Percentiles rank a stretch among this genome's conserved stretches.
Conservation (phyloP, 352 stramenopile genomes). For the Peronospora belbahrii region DNA sequence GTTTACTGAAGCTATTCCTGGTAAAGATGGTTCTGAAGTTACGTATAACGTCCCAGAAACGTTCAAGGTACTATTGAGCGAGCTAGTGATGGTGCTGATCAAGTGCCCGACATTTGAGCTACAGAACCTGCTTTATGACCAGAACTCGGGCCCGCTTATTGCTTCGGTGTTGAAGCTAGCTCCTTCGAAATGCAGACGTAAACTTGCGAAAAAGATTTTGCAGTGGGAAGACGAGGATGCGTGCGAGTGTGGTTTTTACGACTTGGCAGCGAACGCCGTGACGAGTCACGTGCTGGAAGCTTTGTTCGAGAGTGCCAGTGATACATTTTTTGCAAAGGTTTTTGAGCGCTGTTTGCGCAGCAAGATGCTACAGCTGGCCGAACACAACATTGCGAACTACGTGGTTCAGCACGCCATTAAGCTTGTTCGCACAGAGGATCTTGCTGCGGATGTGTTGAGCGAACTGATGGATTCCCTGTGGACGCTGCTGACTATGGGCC, state of each 20-base stretch:
- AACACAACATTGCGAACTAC: constrained; percentile 77
- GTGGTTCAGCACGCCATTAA: constrained; percentile 72
- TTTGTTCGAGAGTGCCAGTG: constrained; percentile 44
- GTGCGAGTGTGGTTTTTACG: constrained; percentile 48
- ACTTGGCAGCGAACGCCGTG: constrained; percentile 62
- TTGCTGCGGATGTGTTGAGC: constrained; percentile 44
- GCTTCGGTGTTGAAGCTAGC: constrained; percentile 54
- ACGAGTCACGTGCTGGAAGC: constrained; percentile 74
- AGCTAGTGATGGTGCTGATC: constrained; percentile 47
- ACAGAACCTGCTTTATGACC: constrained; percentile 59
- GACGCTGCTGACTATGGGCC: constrained; percentile 65
- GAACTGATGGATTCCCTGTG: constrained; percentile 56
- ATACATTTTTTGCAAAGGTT: constrained; percentile 61
- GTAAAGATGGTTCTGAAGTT: constrained; percentile 32
- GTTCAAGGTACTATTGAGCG: constrained; percentile 54
- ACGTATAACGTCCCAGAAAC: constrained; percentile 41
- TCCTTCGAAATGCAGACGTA: constrained; percentile 36
- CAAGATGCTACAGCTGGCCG: constrained; percentile 57
- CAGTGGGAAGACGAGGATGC: constrained; percentile 59
- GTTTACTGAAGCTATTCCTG: constrained; percentile 36
- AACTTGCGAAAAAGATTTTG: constrained; percentile 55
- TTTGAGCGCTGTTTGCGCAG: constrained; percentile 54
- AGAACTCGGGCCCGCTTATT: constrained; percentile 67
- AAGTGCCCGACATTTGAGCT: constrained; percentile 35
- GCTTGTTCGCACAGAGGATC: constrained; percentile 30